phyloP scores from a whole-genome alignment of 345 rosid species.

The Lenwebbia sp. region DNA sequence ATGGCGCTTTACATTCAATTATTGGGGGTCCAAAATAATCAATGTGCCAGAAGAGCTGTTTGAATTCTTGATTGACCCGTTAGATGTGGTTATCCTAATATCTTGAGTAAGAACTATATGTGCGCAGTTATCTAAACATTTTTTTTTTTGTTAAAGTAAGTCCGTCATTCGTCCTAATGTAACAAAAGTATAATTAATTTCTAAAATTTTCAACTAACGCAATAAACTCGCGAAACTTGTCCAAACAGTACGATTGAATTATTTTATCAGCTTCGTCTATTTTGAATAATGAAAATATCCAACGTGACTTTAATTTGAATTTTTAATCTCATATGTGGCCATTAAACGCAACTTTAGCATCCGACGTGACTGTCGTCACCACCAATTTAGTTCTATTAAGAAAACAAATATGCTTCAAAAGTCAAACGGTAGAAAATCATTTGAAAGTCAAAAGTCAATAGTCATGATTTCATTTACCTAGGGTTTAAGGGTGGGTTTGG shows the following conservation, averaged over 20 bases:
- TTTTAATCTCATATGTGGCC: not conserved
- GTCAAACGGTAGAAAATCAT: not conserved
- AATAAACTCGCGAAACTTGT: not conserved
- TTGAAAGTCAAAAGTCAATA: not conserved
- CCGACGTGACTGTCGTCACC: not conserved
- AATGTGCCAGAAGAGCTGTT: not conserved
- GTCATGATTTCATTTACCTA: not conserved
- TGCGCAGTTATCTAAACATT: not conserved
- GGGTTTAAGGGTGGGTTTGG: no score
- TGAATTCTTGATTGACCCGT: not conserved
- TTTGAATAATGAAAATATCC: not conserved
- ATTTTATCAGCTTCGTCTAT: not conserved
- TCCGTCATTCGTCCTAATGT: fast-evolving
- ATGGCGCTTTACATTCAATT: not conserved
- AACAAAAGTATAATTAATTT: not conserved
- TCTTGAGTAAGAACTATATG: not conserved
- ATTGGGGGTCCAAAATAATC: not conserved
- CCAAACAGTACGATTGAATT: not conserved
- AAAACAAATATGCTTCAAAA: not conserved
- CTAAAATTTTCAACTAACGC: not conserved
- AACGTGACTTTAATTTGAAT: not conserved
- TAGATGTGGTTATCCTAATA: not conserved
- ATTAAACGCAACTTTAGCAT: not conserved
- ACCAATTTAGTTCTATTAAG: not conserved
- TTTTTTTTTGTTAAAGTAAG: not conserved